phyloP scores from a whole-genome alignment of 805 yeast species.

The Yamadazyma philogaea region DNA sequence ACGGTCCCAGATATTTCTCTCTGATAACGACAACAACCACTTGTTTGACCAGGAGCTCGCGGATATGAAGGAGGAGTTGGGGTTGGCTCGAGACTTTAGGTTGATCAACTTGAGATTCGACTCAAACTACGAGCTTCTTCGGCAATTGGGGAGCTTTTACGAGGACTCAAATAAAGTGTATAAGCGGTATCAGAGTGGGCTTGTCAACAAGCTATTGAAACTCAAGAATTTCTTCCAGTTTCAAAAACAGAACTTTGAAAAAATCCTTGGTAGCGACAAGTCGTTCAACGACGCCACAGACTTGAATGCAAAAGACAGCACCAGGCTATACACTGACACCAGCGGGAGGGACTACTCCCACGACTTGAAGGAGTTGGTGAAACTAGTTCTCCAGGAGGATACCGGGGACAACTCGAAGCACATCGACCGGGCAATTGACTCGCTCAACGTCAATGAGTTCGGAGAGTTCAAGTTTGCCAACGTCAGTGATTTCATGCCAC shows the following conservation, averaged over 20 bases:
- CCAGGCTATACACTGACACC: conserved; percentile 18
- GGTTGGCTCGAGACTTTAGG: conserved; percentile 29
- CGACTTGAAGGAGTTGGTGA: conserved; percentile 29
- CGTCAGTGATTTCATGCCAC: conserved; percentile 42
- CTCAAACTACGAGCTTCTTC: conserved; percentile 31
- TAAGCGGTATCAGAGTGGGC: conserved; percentile 25
- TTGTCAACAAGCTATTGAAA: conserved; percentile 36
- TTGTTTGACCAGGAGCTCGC: conserved; percentile 29
- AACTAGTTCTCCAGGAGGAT: conserved; percentile 1
- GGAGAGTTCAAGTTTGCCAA: conserved; percentile 3
- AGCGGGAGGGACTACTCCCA: conserved; percentile 26
- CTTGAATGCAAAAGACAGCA: conserved; percentile 18
- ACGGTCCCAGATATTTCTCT: conserved; percentile 24
- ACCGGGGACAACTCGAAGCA: background rate
- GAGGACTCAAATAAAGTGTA: conserved; percentile 36
- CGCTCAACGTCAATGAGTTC: conserved; percentile 10
- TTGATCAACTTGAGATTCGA: conserved; percentile 30
- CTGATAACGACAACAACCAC: conserved; percentile 11
- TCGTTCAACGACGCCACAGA: conserved; percentile 18
- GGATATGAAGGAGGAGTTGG: conserved; percentile 18
- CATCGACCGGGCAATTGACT: conserved; percentile 5
- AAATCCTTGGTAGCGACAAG: conserved; percentile 15
- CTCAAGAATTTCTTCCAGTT: conserved; percentile 37
- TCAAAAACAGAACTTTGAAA: conserved; percentile 29
- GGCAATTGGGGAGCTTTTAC: conserved; percentile 30